These are phyloP conservation scores for Schizochytrium sp. DNA, from an alignment of 108 stramenopile genomes.

Conservation along the genomic window DNA sequence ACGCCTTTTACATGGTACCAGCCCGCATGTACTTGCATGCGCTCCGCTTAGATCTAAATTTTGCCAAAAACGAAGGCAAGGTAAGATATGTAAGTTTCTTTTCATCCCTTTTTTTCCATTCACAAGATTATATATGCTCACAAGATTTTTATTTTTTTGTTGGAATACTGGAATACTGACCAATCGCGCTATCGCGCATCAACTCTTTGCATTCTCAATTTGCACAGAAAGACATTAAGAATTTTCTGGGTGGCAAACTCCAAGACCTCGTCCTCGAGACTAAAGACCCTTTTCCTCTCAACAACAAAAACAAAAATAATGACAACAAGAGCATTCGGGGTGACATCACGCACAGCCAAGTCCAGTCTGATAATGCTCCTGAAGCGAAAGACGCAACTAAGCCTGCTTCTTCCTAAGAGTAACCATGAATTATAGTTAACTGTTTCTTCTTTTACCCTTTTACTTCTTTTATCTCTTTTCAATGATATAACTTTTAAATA, in stretches of 20 bases:
- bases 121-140: not conserved
- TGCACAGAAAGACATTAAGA: not conserved
- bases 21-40: conserved; percentile 56
- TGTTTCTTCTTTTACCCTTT: too few species aligned
- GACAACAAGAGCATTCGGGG: not conserved
- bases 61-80: conserved; percentile 27
- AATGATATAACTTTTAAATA: too few species aligned
- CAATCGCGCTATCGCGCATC: too few species aligned
- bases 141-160: not conserved
- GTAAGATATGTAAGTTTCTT: not conserved
- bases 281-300: not conserved
- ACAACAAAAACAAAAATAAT: not conserved
- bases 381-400: too few species aligned
- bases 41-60: conserved; percentile 11
- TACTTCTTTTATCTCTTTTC: too few species aligned
- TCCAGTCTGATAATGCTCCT: too few species aligned
- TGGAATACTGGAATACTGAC: too few species aligned
- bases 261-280: not conserved
- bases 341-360: not conserved
- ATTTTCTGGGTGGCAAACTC: not conserved
- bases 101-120: not conserved
- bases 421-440: too few species aligned
- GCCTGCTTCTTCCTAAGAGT: too few species aligned
- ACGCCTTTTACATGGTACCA: conserved; percentile 4
- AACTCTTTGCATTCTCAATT: too few species aligned